Evolutionary conservation across 169 alveolate species (phyloP), one percentile per base, ranked within the genome.

Genomic region (Theileria orientalis): DNA sequence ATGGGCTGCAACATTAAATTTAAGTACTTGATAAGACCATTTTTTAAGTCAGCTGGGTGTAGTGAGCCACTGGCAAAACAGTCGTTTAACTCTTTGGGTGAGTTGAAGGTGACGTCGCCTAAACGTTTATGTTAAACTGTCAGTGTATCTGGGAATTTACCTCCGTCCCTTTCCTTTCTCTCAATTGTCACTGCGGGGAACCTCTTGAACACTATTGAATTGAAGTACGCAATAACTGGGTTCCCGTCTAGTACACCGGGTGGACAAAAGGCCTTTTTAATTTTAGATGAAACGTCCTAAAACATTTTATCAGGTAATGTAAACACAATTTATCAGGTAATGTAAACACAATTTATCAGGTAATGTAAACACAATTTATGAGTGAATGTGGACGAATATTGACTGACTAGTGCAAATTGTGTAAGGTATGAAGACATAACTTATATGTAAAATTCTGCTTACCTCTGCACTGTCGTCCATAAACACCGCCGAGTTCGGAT

Each of bases 31-130:
- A 97, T 90, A 21, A 96, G 96, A 42, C 95, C 94, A 14, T 91
- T 90, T 83, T 98, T 98, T 16, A 98, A 64, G 87, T 97, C 99
- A 0, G 94, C 97, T 0, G 99, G 99, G 72, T 95, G 98, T 14
- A 98, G 80, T 9, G 69, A 71, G 6, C 99, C 99, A 23, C 72
- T 75, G 0, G 74, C 83, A 84, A 90, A 98, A 64, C 94, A 97
- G 25, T 90, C 82, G 71, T 93, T 95, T 64, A 97, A 79, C 59
- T 95, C 96, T 69, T 93, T 95, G 42, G 85, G 90, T 0, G 94
- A 77, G 25, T 76, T 56, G 75, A 90, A 97, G n/a, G 72, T 66
- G 6, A 87, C 87, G 70, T 90, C 79, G 14, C 98, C 98, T 70
- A 61, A 32, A 19, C 19, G 33, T 54, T 54, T 54, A n/a, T 1